A percentile compares a stretch with the other conserved stretches of the same genome.
phyloP scores from a whole-genome alignment of 2,329 filamentous ascomycete species.

The Fusarium heterosporum region DNA sequence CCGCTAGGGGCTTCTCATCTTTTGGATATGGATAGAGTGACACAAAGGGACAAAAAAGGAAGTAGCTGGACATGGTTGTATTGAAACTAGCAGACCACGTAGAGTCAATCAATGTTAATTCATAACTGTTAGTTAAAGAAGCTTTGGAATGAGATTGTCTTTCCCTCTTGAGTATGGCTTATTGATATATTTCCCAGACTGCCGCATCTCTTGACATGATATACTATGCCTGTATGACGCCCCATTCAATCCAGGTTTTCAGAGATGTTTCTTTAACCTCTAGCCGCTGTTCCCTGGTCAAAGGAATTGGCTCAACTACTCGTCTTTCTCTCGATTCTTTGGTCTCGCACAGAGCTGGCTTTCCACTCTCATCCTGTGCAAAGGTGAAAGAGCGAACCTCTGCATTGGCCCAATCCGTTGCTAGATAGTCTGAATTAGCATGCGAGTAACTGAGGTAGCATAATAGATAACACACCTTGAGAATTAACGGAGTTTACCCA shows the following conservation, averaged over 20 bases:
- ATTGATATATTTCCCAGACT: too few species aligned
- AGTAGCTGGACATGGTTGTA: too few species aligned
- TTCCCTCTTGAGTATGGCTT: too few species aligned
- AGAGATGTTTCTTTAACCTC: not conserved
- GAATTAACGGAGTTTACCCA: not conserved
- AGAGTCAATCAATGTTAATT: too few species aligned
- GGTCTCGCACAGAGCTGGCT: not conserved
- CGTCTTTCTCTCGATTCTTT: not conserved
- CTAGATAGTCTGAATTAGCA: not conserved
- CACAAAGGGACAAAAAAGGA: too few species aligned
- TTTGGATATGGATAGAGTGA: too few species aligned
- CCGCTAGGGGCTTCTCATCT: too few species aligned
- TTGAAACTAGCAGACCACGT: too few species aligned
- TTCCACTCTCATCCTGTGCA: rapidly evolving
- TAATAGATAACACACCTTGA: not conserved
- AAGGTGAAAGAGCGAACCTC: not conserved
- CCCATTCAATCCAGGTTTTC: not conserved
- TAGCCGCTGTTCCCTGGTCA: not conserved
- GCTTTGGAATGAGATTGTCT: too few species aligned
- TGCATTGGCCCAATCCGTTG: conserved; percentile 7
- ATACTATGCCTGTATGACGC: not conserved
- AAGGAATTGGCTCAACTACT: rapidly evolving
- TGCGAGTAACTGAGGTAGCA: rapidly evolving
- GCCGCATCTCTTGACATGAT: too few species aligned
- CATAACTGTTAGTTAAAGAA: too few species aligned